Percentiles rank a stretch among this genome's conserved stretches.
Conservation (phyloP, 768 basidiomycete species). For the Dendrothele bispora region DNA sequence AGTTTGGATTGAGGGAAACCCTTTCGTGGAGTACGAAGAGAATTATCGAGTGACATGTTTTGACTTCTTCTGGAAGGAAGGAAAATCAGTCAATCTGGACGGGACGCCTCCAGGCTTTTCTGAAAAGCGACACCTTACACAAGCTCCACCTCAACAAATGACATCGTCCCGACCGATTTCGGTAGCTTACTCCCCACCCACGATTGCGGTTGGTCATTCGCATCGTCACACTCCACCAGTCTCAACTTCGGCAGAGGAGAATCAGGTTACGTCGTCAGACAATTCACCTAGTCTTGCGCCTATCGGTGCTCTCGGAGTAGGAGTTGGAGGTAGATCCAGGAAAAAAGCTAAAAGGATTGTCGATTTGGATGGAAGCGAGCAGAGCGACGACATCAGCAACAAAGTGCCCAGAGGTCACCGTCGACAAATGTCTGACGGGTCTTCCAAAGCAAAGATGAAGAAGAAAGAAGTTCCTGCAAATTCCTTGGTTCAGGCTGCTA, state of each 20-base stretch:
- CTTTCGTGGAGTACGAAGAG: conserved; percentile 71
- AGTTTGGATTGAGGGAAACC: conserved; percentile 86
- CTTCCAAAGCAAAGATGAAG: conserved; percentile 20
- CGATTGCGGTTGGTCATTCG: conserved; percentile 54
- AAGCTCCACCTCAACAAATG: conserved; percentile 51
- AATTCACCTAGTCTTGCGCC: conserved; percentile 46
- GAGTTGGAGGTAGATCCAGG: conserved; percentile 44
- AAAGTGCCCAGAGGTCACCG: conserved; percentile 24
- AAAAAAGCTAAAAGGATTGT: conserved; percentile 79
- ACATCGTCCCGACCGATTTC: conserved; percentile 47
- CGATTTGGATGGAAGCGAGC: conserved; percentile 59
- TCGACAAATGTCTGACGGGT: conserved; percentile 31
- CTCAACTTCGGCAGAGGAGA: conserved; percentile 13
- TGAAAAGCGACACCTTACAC: conserved; percentile 61
- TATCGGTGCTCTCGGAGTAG: conserved; percentile 30
- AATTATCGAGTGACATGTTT: conserved; percentile 80
- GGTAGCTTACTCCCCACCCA: conserved; percentile 56
- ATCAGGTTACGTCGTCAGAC: conserved; percentile 31
- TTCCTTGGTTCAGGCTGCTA: conserved; percentile 7
- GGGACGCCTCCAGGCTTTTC: conserved; percentile 68
- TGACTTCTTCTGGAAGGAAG: conserved; percentile 81
- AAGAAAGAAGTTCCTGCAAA: conserved; percentile 17
- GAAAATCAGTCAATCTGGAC: conserved; percentile 76
- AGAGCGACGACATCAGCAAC: conserved; percentile 31
- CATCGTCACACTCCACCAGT: conserved; percentile 24